These are phyloP conservation scores for Podaxis rugospora DNA, from an alignment of 768 basidiomycete genomes.

Conservation along the genomic window DNA sequence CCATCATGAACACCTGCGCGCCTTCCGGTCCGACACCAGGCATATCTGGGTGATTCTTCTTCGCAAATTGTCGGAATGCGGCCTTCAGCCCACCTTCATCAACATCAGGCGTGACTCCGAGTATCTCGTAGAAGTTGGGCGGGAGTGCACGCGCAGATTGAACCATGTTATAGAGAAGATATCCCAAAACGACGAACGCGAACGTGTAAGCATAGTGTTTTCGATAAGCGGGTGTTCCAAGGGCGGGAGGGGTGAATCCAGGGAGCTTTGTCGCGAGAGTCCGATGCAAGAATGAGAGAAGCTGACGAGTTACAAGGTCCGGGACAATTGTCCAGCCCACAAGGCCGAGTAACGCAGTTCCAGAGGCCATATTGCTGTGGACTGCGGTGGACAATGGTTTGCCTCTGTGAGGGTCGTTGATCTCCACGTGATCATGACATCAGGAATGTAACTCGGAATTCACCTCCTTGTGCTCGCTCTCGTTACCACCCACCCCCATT, in stretches of 20 bases:
- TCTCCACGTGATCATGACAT: conserved; percentile 5
- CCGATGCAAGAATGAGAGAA: conserved; percentile 38
- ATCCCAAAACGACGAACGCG: conserved; percentile 57
- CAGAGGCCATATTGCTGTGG: conserved; percentile 15
- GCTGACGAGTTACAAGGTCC: conserved; percentile 49
- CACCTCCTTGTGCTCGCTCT: neutral
- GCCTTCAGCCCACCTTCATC: conserved; percentile 65
- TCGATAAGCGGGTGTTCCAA: conserved; percentile 39
- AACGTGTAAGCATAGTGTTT: conserved; percentile 65
- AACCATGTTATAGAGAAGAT: conserved; percentile 62
- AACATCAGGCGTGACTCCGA: conserved; percentile 56
- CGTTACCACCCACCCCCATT: neutral
- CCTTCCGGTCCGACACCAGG: conserved; percentile 51
- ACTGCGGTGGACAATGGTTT: conserved; percentile 5
- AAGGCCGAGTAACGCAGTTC: conserved; percentile 26
- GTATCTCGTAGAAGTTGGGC: conserved; percentile 77
- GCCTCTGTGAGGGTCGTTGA: neutral
- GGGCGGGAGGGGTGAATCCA: conserved; percentile 29
- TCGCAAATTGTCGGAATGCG: conserved; percentile 75
- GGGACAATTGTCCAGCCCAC: conserved; percentile 68
- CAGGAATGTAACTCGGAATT: neutral
- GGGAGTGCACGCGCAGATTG: conserved; percentile 51
- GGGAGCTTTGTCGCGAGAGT: conserved; percentile 19
- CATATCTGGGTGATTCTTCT: conserved; percentile 73
- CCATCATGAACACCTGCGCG: conserved; percentile 62